Conservation (phyloP, 129 eudicot genomes). For the Mikania micrantha region DNA sequence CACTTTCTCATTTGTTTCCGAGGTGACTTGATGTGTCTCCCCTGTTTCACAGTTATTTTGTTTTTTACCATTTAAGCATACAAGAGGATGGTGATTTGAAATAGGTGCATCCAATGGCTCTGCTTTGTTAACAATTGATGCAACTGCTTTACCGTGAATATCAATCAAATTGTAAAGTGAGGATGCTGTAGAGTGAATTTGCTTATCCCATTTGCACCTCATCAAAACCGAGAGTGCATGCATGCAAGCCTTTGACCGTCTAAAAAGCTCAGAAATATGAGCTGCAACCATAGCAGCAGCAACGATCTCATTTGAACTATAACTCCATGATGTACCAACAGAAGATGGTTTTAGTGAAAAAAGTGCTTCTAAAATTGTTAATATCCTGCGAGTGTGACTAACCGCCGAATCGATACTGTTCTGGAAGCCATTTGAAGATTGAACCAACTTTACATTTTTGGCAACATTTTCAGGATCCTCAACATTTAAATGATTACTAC, state of each 20-base stretch:
- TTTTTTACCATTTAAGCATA: constrained; percentile 42
- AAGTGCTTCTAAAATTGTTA: constrained; percentile 77
- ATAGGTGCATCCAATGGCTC: constrained; percentile 83
- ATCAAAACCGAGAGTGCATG: constrained; percentile 63
- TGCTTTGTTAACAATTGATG: constrained; percentile 88
- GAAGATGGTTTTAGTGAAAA: constrained; percentile 94
- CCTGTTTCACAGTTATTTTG: constrained; percentile 29
- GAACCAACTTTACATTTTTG: constrained; percentile 33
- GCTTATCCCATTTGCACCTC: constrained; percentile 86
- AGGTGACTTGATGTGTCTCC: constrained; percentile 12
- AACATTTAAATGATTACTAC: constrained; percentile 20
- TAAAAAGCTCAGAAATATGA: constrained; percentile 84
- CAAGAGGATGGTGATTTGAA: constrained; percentile 28
- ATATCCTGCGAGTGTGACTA: constrained; percentile 64
- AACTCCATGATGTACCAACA: constrained; percentile 90
- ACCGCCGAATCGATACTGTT: constrained; percentile 68
- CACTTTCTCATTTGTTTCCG: neutral
- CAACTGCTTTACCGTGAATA: constrained; percentile 79
- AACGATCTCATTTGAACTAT: constrained; percentile 90
- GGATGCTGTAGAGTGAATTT: constrained; percentile 74
- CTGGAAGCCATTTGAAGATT: constrained; percentile 34
- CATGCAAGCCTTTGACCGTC: constrained; percentile 84
- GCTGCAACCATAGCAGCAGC: constrained; percentile 99
- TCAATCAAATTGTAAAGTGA: constrained; percentile 74
- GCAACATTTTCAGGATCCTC: constrained; percentile 28